Evolutionary conservation across 2,329 filamentous ascomycete species (phyloP), one percentile per base, ranked within the genome.

Genomic region (Arthrocladium fulminans): DNA sequence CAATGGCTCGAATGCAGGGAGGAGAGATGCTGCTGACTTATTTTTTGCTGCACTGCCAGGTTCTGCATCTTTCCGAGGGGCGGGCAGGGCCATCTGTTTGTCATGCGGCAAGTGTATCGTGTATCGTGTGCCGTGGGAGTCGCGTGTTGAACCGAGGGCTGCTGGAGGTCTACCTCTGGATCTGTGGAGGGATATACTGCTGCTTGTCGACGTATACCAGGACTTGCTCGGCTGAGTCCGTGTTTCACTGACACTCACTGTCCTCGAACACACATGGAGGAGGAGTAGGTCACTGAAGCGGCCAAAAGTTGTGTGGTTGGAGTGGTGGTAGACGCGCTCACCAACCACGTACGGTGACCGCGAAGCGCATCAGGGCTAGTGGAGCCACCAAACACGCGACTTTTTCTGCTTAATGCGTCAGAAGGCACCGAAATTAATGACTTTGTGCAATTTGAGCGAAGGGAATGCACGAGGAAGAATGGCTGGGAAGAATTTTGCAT

Each of bases 1-100:
- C 55, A 69, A 63, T 50, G 70, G 71, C 53, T 74, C 71, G 55
- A 74, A 74, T 27, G 71, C 69, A 48, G 71, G 71, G 51, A 74
- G 61, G 45, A 74, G 57, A 51, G 70, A 64, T 19, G 59, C 57
- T 51, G 70, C 67, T 38, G 69, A 66, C 61, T 70, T 68, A 61
- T 73, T 74, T 49, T 67, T 59, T 52, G 67, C 69, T 49, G 67
- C 64, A 23, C 57, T 50, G 34, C 49, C 50, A 37, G 54, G 54
- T 32, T 60, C 61, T 41, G 54, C 44, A 23, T 48, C 45, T 23
- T 48, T 39, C 45, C 45, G 45, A 22, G 24, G 25, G 5, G 45
- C 30, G 13, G 35, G 35, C 10, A 37, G 30, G 35, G 40, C 35
- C 45, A 48, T 48, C 37, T 47, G 32, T 47, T 47, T 47, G 44